Evolutionary conservation across 1,284 basidiomycete species (phyloP).

Genomic region (Ceratobasidium sp.): DNA sequence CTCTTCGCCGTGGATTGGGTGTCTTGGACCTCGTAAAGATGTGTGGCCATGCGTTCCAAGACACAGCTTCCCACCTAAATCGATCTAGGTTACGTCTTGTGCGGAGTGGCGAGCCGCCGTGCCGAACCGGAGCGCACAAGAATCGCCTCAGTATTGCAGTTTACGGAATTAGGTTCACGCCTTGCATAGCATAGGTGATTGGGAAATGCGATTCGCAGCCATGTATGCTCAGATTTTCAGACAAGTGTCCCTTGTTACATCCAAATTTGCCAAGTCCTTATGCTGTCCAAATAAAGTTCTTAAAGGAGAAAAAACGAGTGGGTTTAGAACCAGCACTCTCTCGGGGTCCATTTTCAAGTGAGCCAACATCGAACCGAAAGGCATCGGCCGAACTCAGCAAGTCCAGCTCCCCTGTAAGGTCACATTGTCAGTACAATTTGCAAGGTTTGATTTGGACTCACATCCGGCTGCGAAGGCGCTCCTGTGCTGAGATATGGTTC

Average conservation of each 20-base stretch:
- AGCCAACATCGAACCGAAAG: not conserved
- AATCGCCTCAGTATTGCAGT: not conserved
- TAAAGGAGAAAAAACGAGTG: not conserved
- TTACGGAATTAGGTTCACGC: not conserved
- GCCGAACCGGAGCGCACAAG: not conserved
- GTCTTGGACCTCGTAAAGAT: not conserved
- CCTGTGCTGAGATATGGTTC: conserved; percentile 36
- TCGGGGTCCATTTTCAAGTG: not conserved
- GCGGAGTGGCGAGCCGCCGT: not conserved
- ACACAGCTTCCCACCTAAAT: conserved; percentile 25
- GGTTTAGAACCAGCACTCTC: no score
- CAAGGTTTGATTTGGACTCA: not conserved
- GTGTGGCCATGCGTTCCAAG: not conserved
- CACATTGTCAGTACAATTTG: not conserved
- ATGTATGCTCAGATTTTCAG: conserved; percentile 8
- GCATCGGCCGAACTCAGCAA: not conserved
- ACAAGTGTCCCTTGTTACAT: not conserved
- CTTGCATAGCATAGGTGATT: not conserved
- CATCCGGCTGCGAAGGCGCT: not conserved
- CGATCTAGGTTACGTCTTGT: not conserved
- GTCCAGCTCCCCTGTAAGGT: conserved; percentile 8
- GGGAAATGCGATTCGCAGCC: not conserved
- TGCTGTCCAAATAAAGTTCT: not conserved
- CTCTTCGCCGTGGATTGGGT: conserved; percentile 27
- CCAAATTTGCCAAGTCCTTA: conserved; percentile 7